A percentile compares a stretch with the other conserved stretches of the same genome.
phyloP scores from a whole-genome alignment of 768 basidiomycete genomes.

The Leucocoprinus sp. region DNA sequence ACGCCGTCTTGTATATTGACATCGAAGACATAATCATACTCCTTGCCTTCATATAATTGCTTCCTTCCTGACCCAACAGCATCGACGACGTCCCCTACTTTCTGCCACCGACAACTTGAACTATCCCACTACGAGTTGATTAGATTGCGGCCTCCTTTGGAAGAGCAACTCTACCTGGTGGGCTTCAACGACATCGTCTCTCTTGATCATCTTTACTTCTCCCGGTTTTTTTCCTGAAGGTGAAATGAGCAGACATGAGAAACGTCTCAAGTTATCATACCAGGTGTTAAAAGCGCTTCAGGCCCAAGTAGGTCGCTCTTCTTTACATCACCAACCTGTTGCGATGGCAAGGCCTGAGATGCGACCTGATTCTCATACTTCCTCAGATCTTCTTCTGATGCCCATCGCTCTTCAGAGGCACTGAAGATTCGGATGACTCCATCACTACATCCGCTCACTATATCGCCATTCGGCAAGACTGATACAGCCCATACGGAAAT shows the following conservation, averaged over 20 bases:
- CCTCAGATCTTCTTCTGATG: slow-evolving; percentile 52
- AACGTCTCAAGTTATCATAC: slow-evolving; percentile 31
- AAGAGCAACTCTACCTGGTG: slow-evolving; percentile 57
- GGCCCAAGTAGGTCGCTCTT: slow-evolving; percentile 80
- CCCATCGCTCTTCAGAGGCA: slow-evolving; percentile 63
- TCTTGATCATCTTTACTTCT: slow-evolving; percentile 87
- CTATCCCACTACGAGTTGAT: slow-evolving; percentile 70
- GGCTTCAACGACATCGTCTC: slow-evolving; percentile 75
- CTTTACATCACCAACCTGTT: slow-evolving; percentile 89
- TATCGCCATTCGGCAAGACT: slow-evolving; percentile 82
- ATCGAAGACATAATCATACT: slow-evolving; percentile 99
- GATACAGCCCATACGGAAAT: slow-evolving; percentile 97
- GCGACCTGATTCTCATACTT: slow-evolving; percentile 71
- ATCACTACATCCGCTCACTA: slow-evolving; percentile 89
- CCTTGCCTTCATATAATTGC: slow-evolving; percentile 86
- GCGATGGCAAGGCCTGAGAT: slow-evolving; percentile 70
- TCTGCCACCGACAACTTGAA: slow-evolving; percentile 66
- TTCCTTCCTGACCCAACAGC: slow-evolving; percentile 86
- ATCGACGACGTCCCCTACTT: slow-evolving; percentile 93
- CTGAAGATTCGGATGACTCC: slow-evolving; percentile 84
- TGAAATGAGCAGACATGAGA: not conserved
- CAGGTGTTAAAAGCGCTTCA: slow-evolving; percentile 71
- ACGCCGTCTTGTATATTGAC: slow-evolving; percentile 92
- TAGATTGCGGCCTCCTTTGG: not conserved
- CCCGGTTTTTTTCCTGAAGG: slow-evolving; percentile 80